Evolutionary conservation across 768 basidiomycete genomes (phyloP).

Genomic region (Boletus tomentosulus): DNA sequence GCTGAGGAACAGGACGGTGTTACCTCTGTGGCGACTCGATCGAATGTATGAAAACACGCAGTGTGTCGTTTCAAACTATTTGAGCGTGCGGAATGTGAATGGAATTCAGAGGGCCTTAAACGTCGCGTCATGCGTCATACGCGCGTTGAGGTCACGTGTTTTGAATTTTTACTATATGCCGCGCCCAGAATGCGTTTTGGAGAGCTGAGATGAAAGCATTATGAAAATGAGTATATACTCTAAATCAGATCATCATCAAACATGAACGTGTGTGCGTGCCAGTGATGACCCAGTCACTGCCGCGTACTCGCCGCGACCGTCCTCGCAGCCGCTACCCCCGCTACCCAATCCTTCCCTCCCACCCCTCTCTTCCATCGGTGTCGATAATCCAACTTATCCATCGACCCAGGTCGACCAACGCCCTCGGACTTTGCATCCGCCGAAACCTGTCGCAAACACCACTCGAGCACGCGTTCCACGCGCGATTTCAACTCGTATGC

Average conservation of each 20-base stretch:
- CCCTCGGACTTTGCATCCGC: conserved; percentile 2
- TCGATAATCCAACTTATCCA: conserved; percentile 20
- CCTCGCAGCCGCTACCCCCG: conserved; percentile 21
- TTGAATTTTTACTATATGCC: conserved; percentile 5
- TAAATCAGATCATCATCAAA: neutral
- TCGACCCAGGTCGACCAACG: neutral
- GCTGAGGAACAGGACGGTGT: neutral
- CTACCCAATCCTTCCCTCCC: conserved; percentile 12
- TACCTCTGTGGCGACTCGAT: neutral
- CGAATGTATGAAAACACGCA: conserved; percentile 5
- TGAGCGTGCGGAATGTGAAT: neutral
- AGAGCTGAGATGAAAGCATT: neutral
- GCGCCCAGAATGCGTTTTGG: too few relatives aligned
- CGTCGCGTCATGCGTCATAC: too few relatives aligned
- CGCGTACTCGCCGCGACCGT: conserved; percentile 10
- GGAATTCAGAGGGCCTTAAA: neutral
- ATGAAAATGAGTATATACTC: conserved; percentile 1
- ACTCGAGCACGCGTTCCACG: conserved; percentile 66
- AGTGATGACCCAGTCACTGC: neutral
- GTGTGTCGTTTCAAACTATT: conserved; percentile 8
- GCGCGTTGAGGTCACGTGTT: conserved; percentile 10
- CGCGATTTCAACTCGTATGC: conserved; percentile 54
- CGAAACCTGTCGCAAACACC: conserved; percentile 47
- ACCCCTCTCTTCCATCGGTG: conserved; percentile 10
- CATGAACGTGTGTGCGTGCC: neutral